Percentiles rank a stretch among this genome's conserved stretches.
These are phyloP conservation scores for Salix caprea DNA, from an alignment of 345 rosid species.

Conservation along the genomic window DNA sequence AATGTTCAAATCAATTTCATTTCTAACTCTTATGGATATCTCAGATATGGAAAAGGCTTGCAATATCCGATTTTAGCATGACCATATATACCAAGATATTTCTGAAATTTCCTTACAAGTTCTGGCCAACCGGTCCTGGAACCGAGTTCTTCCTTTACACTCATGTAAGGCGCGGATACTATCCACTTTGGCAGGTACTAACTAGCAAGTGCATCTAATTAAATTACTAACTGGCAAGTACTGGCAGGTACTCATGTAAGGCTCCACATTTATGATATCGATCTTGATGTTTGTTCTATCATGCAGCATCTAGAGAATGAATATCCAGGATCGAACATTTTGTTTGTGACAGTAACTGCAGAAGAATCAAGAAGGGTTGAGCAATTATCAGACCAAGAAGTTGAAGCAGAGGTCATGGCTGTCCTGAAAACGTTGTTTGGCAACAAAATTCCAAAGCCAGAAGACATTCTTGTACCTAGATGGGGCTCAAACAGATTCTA, in stretches of 20 bases:
- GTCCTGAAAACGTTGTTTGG: constrained; percentile 25
- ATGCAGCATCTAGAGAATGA: constrained; percentile 31
- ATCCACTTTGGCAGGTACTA: constrained; percentile 26
- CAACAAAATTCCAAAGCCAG: constrained; percentile 15
- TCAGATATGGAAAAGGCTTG: constrained; percentile 35
- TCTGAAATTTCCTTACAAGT: constrained; percentile 27
- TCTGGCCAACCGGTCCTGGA: constrained; percentile 32
- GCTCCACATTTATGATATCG: neutral
- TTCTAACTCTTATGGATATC: neutral
- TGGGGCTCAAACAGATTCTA: constrained; percentile 27
- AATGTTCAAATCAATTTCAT: neutral
- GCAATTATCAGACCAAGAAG: constrained; percentile 13
- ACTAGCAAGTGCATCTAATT: neutral
- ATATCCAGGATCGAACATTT: constrained; percentile 24
- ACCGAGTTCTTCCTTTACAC: constrained; percentile 31
- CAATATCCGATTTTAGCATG: constrained; percentile 28
- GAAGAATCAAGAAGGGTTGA: constrained; percentile 29
- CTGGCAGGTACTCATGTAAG: too few relatives aligned
- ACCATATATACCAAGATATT: constrained; percentile 31
- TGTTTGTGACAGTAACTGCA: constrained; percentile 18
- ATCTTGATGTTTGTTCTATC: neutral
- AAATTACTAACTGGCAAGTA: too few relatives aligned
- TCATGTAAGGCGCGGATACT: constrained; percentile 23
- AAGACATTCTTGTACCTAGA: constrained; percentile 23
- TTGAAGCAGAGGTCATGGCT: constrained; percentile 19